These are phyloP conservation scores for Gautieria morchelliformis DNA, from an alignment of 768 basidiomycete genomes.

Conservation along the genomic window DNA sequence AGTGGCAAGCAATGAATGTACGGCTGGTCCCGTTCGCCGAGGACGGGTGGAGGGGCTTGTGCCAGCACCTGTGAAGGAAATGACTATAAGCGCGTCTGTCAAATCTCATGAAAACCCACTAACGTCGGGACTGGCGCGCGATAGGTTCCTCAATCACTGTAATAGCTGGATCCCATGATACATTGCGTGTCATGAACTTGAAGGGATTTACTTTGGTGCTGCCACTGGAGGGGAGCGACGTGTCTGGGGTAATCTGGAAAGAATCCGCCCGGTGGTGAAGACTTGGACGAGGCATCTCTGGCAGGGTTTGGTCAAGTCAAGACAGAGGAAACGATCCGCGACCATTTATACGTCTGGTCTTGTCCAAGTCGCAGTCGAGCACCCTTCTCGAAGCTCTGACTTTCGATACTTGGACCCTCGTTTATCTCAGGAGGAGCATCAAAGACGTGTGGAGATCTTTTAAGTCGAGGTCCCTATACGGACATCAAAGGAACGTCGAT, in stretches of 20 bases:
- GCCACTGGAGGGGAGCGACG: not conserved
- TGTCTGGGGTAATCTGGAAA: not conserved
- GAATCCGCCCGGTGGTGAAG: not conserved
- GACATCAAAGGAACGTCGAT: not conserved
- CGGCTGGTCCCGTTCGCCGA: not conserved
- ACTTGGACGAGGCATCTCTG: not conserved
- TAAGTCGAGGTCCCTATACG: not conserved
- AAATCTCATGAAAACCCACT: not conserved
- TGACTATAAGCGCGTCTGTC: not conserved
- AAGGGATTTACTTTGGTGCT: not conserved
- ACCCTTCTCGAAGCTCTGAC: not conserved
- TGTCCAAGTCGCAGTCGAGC: not conserved
- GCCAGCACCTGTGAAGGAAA: not conserved
- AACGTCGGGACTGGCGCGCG: not conserved
- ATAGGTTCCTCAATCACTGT: conserved; percentile 3
- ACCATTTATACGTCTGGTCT: not conserved
- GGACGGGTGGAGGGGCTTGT: not conserved
- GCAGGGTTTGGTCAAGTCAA: not conserved
- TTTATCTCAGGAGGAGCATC: not conserved
- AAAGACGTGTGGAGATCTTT: not conserved
- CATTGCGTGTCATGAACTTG: conserved; percentile 6
- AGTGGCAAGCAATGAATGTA: conserved; percentile 1
- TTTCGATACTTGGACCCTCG: not conserved
- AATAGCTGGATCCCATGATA: conserved; percentile 8
- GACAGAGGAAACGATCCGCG: not conserved